These are phyloP conservation scores for Trematosphaeria pertusa DNA, from an alignment of 2,329 filamentous ascomycete genomes.

Conservation along the genomic window DNA sequence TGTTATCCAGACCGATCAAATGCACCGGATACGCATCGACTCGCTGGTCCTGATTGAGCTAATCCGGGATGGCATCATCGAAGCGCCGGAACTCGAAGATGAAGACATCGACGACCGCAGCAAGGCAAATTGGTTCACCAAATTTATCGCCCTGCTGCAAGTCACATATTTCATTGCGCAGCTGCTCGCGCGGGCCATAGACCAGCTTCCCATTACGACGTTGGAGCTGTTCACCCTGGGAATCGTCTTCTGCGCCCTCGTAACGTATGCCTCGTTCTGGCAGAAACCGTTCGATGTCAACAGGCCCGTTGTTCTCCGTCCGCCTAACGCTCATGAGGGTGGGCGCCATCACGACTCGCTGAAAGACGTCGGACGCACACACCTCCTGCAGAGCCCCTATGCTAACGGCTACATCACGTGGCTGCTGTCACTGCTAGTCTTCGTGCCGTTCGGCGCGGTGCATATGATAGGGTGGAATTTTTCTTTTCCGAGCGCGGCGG, in stretches of 20 bases:
- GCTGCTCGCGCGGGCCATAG: conserved; percentile 13
- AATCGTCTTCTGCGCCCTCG: conserved; percentile 18
- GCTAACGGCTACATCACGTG: not conserved
- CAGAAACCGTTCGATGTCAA: conserved; percentile 25
- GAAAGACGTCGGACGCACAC: not conserved
- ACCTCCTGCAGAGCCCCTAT: not conserved
- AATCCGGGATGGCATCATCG: not conserved
- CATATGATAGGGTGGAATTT: conserved; percentile 21
- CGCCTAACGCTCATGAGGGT: too few relatives aligned
- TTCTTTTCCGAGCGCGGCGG: conserved; percentile 10
- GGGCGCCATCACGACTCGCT: not conserved
- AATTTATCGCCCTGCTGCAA: conserved; percentile 16
- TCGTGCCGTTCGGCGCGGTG: conserved; percentile 2
- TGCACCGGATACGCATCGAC: not conserved
- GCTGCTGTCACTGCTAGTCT: not conserved
- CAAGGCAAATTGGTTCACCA: conserved; percentile 19
- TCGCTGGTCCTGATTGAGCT: not conserved
- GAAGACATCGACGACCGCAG: conserved; percentile 19
- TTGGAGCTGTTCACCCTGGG: conserved; percentile 27
- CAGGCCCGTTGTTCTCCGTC: conserved; percentile 10
- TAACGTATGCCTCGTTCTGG: conserved; percentile 16
- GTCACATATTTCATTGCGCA: conserved; percentile 19
- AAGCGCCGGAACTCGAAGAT: conserved; percentile 1
- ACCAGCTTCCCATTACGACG: conserved; percentile 16
- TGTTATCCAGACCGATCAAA: not conserved